Evolutionary conservation across 768 basidiomycete species (phyloP).

Genomic region (Phaeotremella fagi): DNA sequence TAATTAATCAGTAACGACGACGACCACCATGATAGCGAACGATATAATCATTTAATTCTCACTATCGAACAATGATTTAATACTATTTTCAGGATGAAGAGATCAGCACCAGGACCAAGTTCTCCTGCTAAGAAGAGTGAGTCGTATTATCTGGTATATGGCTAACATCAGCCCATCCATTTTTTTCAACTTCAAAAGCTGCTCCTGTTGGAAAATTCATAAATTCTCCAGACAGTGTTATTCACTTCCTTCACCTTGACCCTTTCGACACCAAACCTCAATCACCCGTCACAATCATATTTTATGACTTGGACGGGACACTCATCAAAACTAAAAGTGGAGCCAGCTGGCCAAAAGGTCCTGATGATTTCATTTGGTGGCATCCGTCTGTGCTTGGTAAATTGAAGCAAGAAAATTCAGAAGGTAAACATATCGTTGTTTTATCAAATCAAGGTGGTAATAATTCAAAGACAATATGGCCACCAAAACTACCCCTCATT

Average conservation of each 20-base stretch:
- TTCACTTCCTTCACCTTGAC: slow-evolving; percentile 44
- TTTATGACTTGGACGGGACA: slow-evolving; percentile 84
- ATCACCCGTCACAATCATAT: slow-evolving; percentile 58
- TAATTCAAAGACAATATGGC: slow-evolving; percentile 59
- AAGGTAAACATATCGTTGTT: slow-evolving; percentile 63
- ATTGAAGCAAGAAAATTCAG: slow-evolving; percentile 58
- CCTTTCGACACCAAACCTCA: slow-evolving; percentile 25
- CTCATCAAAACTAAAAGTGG: slow-evolving; percentile 57
- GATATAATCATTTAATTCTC: no score
- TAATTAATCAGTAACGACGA: no score
- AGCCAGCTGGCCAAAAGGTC: slow-evolving; percentile 52
- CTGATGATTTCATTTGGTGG: slow-evolving; percentile 70
- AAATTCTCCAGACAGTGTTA: slow-evolving; percentile 33
- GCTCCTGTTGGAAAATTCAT: slow-evolving; percentile 12
- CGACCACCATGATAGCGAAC: no score
- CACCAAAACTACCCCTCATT: slow-evolving; percentile 66
- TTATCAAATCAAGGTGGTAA: slow-evolving; percentile 67
- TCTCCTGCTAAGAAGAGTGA: not conserved
- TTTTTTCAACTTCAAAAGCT: slow-evolving; percentile 26
- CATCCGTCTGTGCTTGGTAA: slow-evolving; percentile 58
- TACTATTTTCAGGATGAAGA: not conserved
- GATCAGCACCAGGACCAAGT: not conserved
- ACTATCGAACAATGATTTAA: no score
- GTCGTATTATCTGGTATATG: not conserved
- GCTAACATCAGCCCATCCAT: slow-evolving; percentile 26